Conservation (phyloP, 2,329 filamentous ascomycete genomes). For the Clonostachys byssicola region DNA sequence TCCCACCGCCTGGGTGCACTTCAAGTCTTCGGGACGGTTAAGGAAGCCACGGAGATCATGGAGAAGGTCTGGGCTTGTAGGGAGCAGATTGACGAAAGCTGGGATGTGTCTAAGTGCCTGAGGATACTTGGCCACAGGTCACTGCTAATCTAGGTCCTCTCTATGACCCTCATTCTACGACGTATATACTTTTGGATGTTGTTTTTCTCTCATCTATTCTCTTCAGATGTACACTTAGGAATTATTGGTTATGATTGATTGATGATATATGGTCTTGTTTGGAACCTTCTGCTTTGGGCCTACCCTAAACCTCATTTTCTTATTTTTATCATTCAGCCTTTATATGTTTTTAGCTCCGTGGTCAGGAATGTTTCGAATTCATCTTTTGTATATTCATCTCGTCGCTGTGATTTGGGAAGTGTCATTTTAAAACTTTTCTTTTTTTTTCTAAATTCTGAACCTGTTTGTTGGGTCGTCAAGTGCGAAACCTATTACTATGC, state of each 20-base stretch:
- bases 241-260: neutral
- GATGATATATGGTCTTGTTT: too few relatives aligned
- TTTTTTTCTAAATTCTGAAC: too few relatives aligned
- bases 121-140: constrained; percentile 31
- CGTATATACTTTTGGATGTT: neutral
- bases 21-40: constrained; percentile 38
- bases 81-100: constrained; percentile 32
- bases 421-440: too few relatives aligned
- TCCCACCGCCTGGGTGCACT: constrained; percentile 33
- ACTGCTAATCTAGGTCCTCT: constrained; percentile 16
- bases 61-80: constrained; percentile 38
- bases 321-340: too few relatives aligned
- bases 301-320: too few relatives aligned
- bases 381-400: too few relatives aligned
- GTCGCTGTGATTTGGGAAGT: too few relatives aligned
- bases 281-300: too few relatives aligned
- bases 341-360: too few relatives aligned
- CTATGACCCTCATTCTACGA: neutral
- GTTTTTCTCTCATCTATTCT: neutral
- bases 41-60: constrained; percentile 37
- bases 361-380: too few relatives aligned
- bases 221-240: neutral
- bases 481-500: too few relatives aligned
- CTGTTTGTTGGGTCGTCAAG: too few relatives aligned
- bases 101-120: constrained; percentile 38